Base-by-base conservation (phyloP, 257 asterid species). In the Ballota nigra region DNA sequence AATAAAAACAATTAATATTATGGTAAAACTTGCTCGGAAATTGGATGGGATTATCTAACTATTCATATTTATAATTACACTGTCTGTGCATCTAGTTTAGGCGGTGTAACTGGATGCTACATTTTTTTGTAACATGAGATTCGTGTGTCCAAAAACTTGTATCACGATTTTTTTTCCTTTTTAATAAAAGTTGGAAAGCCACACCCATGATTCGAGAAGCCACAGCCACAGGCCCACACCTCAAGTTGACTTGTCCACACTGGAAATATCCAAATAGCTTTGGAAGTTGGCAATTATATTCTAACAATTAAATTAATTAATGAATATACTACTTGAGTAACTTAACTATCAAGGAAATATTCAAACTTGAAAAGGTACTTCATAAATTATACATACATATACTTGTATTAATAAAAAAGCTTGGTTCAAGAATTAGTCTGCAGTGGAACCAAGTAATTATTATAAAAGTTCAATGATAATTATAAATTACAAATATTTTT, bases 181-280 rank as follows among this genome's bases (percentile, higher is more conserved):
- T 26, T 26, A 26, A 26, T 4, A 36, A 40, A 40, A 10, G 11
- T 40, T 40, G 47, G 47, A 40, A 40, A 40, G n/a, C 47, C 47
- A 2, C 47, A 12, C 12, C 15, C 7, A 43, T 13, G 52, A 43
- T 43, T 43, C 52, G 6, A 43, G 52, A 43, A 43, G 52, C 43
- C 4, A 9, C 43, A 33, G 38, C 52, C 51, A 41, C 51, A 41
- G n/a, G 51, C 16, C 52, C 18, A 43, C 52, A 13, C 52, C 52
- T 13, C 0, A 6, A 51, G 66, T 55, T 73, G 78, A 65, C 78
- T 53, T 9, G 47, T 52, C 10, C 24, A 15, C 58, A n/a, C 64
- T 38, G 47, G 60, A 26, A 16, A 63, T n/a, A 56, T 64, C 72
- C 43, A 36, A 65, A 55, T 55, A 41, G 38, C 38, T 28, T 38